phyloP scores from a whole-genome alignment of 1,139 yeast genomes.

The Schwanniomyces etchellsii region DNA sequence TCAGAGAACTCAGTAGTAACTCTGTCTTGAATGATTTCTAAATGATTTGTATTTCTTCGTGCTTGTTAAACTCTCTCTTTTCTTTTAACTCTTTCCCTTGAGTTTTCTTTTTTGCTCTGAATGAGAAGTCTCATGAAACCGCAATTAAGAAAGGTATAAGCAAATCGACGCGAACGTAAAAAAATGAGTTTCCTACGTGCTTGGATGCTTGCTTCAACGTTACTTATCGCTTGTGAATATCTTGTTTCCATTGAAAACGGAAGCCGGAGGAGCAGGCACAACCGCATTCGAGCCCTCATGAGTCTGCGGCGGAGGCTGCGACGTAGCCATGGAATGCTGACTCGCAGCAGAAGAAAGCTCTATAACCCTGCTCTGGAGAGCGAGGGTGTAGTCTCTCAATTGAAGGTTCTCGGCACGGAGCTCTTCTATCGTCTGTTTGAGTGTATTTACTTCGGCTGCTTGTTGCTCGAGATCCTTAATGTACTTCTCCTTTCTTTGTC shows the following conservation, averaged over 20 bases:
- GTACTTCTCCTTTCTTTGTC: constrained; percentile 73
- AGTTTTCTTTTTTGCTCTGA: too few relatives aligned
- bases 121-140: too few relatives aligned
- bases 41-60: too few relatives aligned
- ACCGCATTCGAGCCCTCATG: constrained; percentile 5
- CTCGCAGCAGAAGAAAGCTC: constrained; percentile 27
- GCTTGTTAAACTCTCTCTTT: too few relatives aligned
- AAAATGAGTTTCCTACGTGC: too few relatives aligned
- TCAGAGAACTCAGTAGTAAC: too few relatives aligned
- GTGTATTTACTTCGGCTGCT: constrained; percentile 53
- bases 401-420: constrained; percentile 65
- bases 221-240: constrained; percentile 9
- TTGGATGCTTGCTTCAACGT: too few relatives aligned
- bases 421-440: constrained; percentile 58
- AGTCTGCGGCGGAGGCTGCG: constrained; percentile 4
- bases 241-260: constrained; percentile 8
- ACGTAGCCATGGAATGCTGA: constrained; percentile 8
- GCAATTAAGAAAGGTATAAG: too few relatives aligned
- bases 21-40: too few relatives aligned
- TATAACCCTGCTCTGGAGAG: constrained; percentile 61
- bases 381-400: constrained; percentile 67
- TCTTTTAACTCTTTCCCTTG: too few relatives aligned
- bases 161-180: too few relatives aligned
- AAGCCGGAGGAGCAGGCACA: constrained; percentile 15
- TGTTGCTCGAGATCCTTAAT: constrained; percentile 72